These are phyloP conservation scores for Candolleomyces aberdarensis DNA, from an alignment of 768 basidiomycete genomes.

Conservation along the genomic window DNA sequence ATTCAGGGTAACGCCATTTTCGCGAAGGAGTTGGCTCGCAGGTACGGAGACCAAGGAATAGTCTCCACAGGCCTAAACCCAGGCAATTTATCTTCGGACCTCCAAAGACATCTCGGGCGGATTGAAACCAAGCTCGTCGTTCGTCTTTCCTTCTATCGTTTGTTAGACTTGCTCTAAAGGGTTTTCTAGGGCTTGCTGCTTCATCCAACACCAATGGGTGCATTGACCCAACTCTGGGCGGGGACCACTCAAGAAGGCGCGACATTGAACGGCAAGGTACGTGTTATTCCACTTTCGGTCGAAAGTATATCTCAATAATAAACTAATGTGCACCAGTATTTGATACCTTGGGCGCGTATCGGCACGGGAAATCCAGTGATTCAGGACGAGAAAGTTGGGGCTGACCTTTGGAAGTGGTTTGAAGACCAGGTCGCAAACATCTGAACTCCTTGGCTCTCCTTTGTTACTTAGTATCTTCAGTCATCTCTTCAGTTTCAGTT, in stretches of 20 bases:
- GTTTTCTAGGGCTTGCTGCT: constrained; percentile 7
- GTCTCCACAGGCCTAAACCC: constrained; percentile 44
- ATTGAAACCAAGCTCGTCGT: constrained; percentile 12
- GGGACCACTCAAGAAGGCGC: constrained; percentile 32
- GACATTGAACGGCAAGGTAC: constrained; percentile 31
- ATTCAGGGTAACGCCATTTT: constrained; percentile 39
- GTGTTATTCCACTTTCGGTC: not conserved
- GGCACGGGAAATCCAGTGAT: constrained; percentile 27
- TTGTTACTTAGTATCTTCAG: not conserved
- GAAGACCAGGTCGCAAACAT: constrained; percentile 37
- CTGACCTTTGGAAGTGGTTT: constrained; percentile 41
- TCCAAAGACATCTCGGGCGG: constrained; percentile 23
- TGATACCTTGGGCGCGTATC: constrained; percentile 45
- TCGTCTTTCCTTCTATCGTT: constrained; percentile 1
- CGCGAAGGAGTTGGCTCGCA: constrained; percentile 38
- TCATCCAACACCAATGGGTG: constrained; percentile 26
- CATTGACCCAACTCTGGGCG: constrained; percentile 40
- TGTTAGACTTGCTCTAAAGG: not conserved
- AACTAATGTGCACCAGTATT: constrained; percentile 26
- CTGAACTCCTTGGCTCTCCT: not conserved
- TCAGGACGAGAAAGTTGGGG: constrained; percentile 30
- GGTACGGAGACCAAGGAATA: constrained; percentile 41
- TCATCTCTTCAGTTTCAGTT: too few relatives aligned
- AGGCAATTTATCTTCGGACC: constrained; percentile 32
- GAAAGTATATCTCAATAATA: not conserved